Percentiles rank a stretch among this genome's conserved stretches.
These are phyloP conservation scores for Pichia sp. DNA, from an alignment of 1,139 yeast genomes.

Conservation along the genomic window DNA sequence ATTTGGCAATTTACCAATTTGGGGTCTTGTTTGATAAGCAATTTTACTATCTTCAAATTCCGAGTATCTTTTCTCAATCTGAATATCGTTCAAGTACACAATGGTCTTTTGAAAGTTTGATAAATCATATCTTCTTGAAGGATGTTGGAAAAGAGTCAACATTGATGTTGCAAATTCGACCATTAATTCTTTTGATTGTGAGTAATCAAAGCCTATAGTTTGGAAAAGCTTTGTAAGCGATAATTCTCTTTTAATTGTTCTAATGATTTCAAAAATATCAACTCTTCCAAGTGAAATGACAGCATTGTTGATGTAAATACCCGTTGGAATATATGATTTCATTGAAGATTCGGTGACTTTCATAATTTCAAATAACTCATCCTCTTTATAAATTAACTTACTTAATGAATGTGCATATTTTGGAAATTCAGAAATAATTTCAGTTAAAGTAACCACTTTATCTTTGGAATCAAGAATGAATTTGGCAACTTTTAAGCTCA, in stretches of 20 bases:
- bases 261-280: slow-evolving; percentile 40
- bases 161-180: slow-evolving; percentile 37
- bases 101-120: slow-evolving; percentile 37
- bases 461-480: slow-evolving; percentile 31
- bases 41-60: slow-evolving; percentile 45
- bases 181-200: slow-evolving; percentile 36
- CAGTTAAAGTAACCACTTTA: slow-evolving; percentile 33
- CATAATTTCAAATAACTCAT: slow-evolving; percentile 28
- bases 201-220: slow-evolving; percentile 33
- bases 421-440: slow-evolving; percentile 46
- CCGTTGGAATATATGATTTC: slow-evolving; percentile 35
- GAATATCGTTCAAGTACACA: slow-evolving; percentile 73
- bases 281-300: slow-evolving; percentile 38
- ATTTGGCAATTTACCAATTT: slow-evolving; percentile 57
- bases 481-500: slow-evolving; percentile 45
- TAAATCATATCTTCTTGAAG: slow-evolving; percentile 31
- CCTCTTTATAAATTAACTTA: slow-evolving; percentile 29
- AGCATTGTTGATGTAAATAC: slow-evolving; percentile 60
- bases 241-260: slow-evolving; percentile 35
- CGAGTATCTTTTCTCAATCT: slow-evolving; percentile 49
- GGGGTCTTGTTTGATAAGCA: slow-evolving; percentile 35
- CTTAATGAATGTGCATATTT: slow-evolving; percentile 35
- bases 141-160: slow-evolving; percentile 3
- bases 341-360: slow-evolving; percentile 3
- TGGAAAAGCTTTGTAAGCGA: slow-evolving; percentile 29